Conservation (phyloP, 148 eudicot species). For the Talinum fruticosum region DNA sequence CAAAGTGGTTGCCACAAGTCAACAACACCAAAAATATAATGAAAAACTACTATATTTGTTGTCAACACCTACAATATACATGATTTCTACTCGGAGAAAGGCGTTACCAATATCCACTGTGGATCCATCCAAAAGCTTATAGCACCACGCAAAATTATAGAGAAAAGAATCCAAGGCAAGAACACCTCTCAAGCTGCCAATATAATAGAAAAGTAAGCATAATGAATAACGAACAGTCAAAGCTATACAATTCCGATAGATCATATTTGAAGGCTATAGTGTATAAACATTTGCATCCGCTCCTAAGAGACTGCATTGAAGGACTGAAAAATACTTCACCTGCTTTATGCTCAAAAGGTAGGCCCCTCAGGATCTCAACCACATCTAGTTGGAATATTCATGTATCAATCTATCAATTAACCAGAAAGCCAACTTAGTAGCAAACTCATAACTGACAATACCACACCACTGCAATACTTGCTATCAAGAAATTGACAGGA, state of each 20-base stretch:
- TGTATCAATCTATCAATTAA: constrained; percentile 81
- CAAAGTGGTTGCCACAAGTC: neutral
- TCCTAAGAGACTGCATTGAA: constrained; percentile 27
- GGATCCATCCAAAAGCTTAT: constrained; percentile 23
- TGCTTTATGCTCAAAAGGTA: constrained; percentile 42
- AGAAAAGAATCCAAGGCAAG: constrained; percentile 22
- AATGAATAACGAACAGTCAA: neutral
- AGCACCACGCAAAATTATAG: constrained; percentile 29
- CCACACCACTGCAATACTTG: constrained; percentile 24
- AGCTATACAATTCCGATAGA: constrained; percentile 1
- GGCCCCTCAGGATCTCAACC: constrained; percentile 64
- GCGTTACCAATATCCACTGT: constrained; percentile 22
- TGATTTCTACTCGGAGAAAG: constrained; percentile 7
- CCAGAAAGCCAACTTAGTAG: constrained; percentile 69
- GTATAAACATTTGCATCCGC: constrained; percentile 20
- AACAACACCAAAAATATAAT: neutral
- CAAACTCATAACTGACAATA: constrained; percentile 24
- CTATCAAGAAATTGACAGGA: constrained; percentile 21
- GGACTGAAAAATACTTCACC: constrained; percentile 56
- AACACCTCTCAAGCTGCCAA: constrained; percentile 31
- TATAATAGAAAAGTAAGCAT: constrained; percentile 23
- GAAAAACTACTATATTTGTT: neutral
- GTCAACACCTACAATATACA: constrained; percentile 3
- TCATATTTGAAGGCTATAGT: constrained; percentile 7
- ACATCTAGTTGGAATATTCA: constrained; percentile 67